Percentiles rank a stretch among this genome's conserved stretches.
Conservation (phyloP, 202 grass and related monocot species). For the Schoenoplectus triqueter region DNA sequence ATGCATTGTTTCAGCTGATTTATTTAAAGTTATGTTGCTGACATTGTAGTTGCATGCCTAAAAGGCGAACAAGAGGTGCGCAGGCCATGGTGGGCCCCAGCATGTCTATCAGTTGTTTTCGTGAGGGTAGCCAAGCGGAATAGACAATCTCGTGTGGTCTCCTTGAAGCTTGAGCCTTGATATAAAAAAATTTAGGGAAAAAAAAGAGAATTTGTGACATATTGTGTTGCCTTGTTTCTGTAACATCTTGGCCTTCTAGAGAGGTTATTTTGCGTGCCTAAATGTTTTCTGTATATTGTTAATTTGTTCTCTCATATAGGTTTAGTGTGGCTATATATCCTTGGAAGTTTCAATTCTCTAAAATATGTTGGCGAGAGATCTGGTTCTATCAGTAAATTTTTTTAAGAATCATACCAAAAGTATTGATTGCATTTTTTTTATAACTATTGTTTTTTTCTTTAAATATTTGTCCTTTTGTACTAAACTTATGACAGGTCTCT, state of each 20-base stretch:
- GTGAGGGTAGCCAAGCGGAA: slow-evolving; percentile 75
- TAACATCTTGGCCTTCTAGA: slow-evolving; percentile 32
- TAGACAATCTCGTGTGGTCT: slow-evolving; percentile 80
- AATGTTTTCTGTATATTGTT: slow-evolving; percentile 44
- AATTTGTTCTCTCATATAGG: slow-evolving; percentile 41
- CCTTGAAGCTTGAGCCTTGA: slow-evolving; percentile 84
- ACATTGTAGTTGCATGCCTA: slow-evolving; percentile 72
- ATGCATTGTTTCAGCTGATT: neutral
- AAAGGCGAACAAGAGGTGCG: slow-evolving; percentile 91
- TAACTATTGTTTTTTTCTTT: too few species aligned
- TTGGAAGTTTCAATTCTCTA: slow-evolving; percentile 20
- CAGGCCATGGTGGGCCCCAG: slow-evolving; percentile 90
- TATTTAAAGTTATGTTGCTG: slow-evolving; percentile 31
- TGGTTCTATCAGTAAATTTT: neutral
- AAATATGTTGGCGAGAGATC: slow-evolving; percentile 13
- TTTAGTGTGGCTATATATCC: slow-evolving; percentile 36
- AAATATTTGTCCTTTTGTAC: neutral
- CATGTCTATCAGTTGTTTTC: slow-evolving; percentile 89
- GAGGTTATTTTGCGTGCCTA: slow-evolving; percentile 34
- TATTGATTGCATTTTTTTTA: neutral
- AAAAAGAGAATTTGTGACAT: slow-evolving; percentile 18
- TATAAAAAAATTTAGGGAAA: neutral
- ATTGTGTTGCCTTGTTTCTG: slow-evolving; percentile 2
- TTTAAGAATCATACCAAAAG: slow-evolving; percentile 9
- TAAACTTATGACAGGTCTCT: neutral